phyloP scores from a whole-genome alignment of 345 rosid genomes.

The Mallotus nudiflorus region DNA sequence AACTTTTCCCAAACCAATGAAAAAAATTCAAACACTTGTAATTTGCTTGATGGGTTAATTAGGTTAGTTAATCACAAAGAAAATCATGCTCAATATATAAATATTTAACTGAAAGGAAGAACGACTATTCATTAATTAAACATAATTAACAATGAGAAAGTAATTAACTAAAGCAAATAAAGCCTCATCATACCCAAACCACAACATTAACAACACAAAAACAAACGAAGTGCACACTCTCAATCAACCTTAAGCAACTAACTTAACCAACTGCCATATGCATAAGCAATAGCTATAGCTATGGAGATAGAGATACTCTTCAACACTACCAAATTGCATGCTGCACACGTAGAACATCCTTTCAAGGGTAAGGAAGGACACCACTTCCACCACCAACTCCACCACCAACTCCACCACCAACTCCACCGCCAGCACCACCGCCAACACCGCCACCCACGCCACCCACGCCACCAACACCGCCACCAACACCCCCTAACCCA shows the following conservation, averaged over 20 bases:
- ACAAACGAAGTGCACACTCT: neutral
- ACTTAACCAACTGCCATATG: neutral
- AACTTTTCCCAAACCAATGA: too few relatives aligned
- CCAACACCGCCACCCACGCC: slow-evolving; percentile 23
- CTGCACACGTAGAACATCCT: neutral
- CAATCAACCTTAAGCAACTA: neutral
- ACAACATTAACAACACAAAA: neutral
- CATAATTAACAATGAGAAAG: neutral
- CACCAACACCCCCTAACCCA: slow-evolving; percentile 23
- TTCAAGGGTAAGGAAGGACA: slow-evolving; percentile 19
- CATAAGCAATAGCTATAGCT: too few relatives aligned
- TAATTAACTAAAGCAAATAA: neutral
- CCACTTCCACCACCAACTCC: slow-evolving; percentile 18
- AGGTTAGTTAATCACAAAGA: too few relatives aligned
- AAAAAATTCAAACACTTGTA: too few relatives aligned
- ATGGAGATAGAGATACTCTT: too few relatives aligned
- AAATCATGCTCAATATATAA: neutral
- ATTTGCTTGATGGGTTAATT: too few relatives aligned
- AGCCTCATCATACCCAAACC: neutral
- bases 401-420: slow-evolving; percentile 1
- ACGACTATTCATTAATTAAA: neutral
- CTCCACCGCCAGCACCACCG: slow-evolving; percentile 27
- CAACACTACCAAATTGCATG: too few relatives aligned
- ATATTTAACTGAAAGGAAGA: neutral
- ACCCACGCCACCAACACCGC: slow-evolving; percentile 19